Evolutionary conservation across 768 basidiomycete species (phyloP).

Genomic region (Rubroboletus pulcherrimus): DNA sequence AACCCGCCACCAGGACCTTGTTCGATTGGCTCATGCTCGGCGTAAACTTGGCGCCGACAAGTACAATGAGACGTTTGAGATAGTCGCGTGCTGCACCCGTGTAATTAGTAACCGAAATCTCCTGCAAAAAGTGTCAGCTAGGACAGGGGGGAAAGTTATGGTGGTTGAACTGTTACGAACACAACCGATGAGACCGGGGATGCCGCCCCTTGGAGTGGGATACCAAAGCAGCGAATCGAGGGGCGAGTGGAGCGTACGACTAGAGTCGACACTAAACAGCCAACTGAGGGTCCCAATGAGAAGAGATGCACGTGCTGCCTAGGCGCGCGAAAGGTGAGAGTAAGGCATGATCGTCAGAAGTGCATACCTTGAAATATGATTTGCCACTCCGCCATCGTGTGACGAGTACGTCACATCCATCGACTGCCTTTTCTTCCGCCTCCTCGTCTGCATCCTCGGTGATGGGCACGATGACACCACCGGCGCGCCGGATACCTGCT

Average conservation of each 20-base stretch:
- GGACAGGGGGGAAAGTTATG: neutral
- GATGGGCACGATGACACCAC: conserved; percentile 52
- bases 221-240: conserved; percentile 81
- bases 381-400: conserved; percentile 64
- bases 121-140: conserved; percentile 36
- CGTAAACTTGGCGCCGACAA: conserved; percentile 78
- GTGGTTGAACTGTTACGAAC: conserved; percentile 39
- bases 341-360: neutral
- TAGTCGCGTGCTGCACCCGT: conserved; percentile 85
- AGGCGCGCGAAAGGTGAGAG: neutral
- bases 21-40: conserved; percentile 76
- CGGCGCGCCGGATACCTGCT: conserved; percentile 55
- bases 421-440: conserved; percentile 32
- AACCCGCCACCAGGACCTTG: conserved; percentile 80
- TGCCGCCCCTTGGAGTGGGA: conserved; percentile 61
- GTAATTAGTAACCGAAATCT: conserved; percentile 86
- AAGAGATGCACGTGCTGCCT: conserved; percentile 51
- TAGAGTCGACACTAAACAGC: conserved; percentile 75
- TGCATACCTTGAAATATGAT: conserved; percentile 64
- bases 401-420: conserved; percentile 68
- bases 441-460: conserved; percentile 42
- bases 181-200: conserved; percentile 56
- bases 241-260: conserved; percentile 57
- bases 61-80: conserved; percentile 73
- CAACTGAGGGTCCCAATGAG: conserved; percentile 75